Evolutionary conservation across 257 asterid species (phyloP).

Genomic region (Gynochthodes officinalis): DNA sequence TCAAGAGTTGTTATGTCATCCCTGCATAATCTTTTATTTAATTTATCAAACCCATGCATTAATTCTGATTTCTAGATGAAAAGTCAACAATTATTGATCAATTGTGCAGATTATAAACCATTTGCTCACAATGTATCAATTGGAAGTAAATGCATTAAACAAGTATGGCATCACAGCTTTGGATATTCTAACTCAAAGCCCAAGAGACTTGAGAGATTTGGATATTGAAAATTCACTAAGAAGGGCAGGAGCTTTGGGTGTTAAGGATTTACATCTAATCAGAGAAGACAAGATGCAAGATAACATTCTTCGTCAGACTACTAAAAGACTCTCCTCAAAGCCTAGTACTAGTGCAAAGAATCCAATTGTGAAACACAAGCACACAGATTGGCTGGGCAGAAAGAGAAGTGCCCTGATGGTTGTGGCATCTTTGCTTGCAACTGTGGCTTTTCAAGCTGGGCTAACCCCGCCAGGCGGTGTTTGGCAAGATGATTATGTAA

Average conservation of each 20-base stretch:
- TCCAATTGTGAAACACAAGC: slow-evolving; percentile 18
- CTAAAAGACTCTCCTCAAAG: slow-evolving; percentile 1
- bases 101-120: slow-evolving; percentile 34
- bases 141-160: slow-evolving; percentile 39
- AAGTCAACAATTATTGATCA: background rate
- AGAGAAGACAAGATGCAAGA: slow-evolving; percentile 13
- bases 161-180: slow-evolving; percentile 29
- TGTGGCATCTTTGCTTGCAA: slow-evolving; percentile 40
- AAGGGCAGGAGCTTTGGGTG: slow-evolving; percentile 30
- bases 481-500: slow-evolving; percentile 26
- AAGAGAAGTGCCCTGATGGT: slow-evolving; percentile 35
- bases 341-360: slow-evolving; percentile 4
- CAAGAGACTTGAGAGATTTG: slow-evolving; percentile 39
- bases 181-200: slow-evolving; percentile 39
- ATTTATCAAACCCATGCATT: background rate
- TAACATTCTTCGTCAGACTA: background rate
- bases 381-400: slow-evolving; percentile 34
- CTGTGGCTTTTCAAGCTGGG: slow-evolving; percentile 37
- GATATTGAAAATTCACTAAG: slow-evolving; percentile 28
- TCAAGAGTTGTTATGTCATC: background rate
- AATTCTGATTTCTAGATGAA: background rate
- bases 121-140: slow-evolving; percentile 23
- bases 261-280: slow-evolving; percentile 28
- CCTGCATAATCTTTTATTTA: background rate
- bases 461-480: slow-evolving; percentile 42